phyloP scores from a whole-genome alignment of 495 filamentous ascomycete genomes.

The Podospora appendiculata region DNA sequence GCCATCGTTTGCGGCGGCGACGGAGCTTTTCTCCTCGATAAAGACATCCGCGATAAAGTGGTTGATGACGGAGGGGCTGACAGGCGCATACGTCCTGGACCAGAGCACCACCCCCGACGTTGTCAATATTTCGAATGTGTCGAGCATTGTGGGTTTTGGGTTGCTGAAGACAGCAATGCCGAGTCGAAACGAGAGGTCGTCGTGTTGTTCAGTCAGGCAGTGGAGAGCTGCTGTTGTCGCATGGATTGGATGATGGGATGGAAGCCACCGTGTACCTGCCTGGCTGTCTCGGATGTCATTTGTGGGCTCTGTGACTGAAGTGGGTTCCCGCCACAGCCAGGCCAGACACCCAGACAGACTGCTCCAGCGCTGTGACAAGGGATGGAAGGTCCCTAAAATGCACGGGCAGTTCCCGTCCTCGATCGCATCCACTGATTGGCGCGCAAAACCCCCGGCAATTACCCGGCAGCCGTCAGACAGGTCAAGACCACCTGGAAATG shows the following conservation, averaged over 20 bases:
- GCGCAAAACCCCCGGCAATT: slow-evolving; percentile 9
- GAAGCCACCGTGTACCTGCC: too few species aligned
- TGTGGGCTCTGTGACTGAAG: too few species aligned
- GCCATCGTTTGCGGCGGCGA: slow-evolving; percentile 49
- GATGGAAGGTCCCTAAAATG: background rate
- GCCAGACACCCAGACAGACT: too few species aligned
- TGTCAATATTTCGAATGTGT: slow-evolving; percentile 91
- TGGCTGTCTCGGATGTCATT: too few species aligned
- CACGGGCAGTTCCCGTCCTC: background rate
- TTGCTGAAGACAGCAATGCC: too few species aligned
- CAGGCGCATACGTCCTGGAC: slow-evolving; percentile 77
- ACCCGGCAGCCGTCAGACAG: slow-evolving; percentile 3
- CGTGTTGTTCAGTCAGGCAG: too few species aligned
- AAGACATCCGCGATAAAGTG: slow-evolving; percentile 93
- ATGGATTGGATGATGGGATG: too few species aligned
- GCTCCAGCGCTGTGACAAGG: background rate
- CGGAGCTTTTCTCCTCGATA: slow-evolving; percentile 79
- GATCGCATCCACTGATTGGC: slow-evolving; percentile 8
- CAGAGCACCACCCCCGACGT: slow-evolving; percentile 95
- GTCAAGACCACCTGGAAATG: slow-evolving; percentile 7
- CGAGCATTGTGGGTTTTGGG: slow-evolving; percentile 56
- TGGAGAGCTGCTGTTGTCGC: too few species aligned
- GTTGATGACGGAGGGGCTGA: slow-evolving; percentile 79
- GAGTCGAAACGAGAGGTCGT: too few species aligned
- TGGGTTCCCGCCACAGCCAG: too few species aligned